Conservation (phyloP, 345 rosid species). For the Rhodamnia rubescens region DNA sequence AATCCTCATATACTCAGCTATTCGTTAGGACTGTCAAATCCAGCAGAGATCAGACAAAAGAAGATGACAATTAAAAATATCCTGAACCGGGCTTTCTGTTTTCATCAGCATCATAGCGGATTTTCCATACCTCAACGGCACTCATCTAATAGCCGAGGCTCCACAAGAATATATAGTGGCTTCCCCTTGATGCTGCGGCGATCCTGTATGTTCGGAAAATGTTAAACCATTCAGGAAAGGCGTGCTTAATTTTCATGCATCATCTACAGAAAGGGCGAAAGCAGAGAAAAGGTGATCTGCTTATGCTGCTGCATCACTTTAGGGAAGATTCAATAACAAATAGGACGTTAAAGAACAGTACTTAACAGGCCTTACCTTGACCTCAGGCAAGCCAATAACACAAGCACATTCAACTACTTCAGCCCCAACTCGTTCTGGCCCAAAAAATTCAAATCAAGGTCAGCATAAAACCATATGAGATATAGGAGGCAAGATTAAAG, state of each 20-base stretch:
- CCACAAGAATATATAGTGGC: conserved; percentile 66
- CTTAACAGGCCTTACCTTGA: conserved; percentile 27
- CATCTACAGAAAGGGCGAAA: not conserved
- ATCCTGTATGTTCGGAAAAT: conserved; percentile 19
- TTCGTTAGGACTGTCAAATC: not conserved
- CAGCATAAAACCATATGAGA: not conserved
- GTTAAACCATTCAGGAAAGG: not conserved
- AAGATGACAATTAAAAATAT: not conserved
- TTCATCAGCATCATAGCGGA: not conserved
- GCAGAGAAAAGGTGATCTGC: not conserved
- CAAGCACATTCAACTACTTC: conserved; percentile 68
- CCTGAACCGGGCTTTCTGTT: not conserved
- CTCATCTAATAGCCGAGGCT: conserved; percentile 38
- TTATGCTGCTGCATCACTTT: not conserved
- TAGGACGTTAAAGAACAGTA: not conserved
- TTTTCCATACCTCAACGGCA: not conserved
- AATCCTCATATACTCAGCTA: not conserved
- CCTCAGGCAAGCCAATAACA: conserved; percentile 70
- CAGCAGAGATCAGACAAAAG: not conserved
- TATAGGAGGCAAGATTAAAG: not conserved
- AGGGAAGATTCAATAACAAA: not conserved
- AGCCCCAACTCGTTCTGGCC: conserved; percentile 50
- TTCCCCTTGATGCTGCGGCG: conserved; percentile 60
- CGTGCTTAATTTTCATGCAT: not conserved
- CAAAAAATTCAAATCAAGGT: not conserved